These are phyloP conservation scores for Tranzscheliella williamsii DNA, from an alignment of 1,284 basidiomycete genomes.

Conservation along the genomic window DNA sequence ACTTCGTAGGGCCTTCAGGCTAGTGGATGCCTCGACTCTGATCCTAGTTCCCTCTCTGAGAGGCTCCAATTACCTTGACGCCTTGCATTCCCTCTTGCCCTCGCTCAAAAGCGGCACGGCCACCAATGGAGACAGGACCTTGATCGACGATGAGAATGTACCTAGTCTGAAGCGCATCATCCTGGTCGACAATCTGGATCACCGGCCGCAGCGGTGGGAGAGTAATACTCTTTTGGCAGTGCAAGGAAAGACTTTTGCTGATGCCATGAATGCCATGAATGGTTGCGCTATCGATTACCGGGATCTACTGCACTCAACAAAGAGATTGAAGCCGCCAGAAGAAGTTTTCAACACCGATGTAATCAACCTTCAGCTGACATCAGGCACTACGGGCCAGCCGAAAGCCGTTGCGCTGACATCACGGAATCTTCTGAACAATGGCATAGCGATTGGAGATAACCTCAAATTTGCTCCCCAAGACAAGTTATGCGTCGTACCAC, in stretches of 20 bases:
- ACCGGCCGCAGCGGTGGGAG: slow-evolving; percentile 40
- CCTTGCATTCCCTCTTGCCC: slow-evolving; percentile 68
- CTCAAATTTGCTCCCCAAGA: slow-evolving; percentile 65
- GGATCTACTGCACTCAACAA: slow-evolving; percentile 58
- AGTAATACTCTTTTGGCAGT: slow-evolving; percentile 37
- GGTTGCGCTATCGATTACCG: slow-evolving; percentile 38
- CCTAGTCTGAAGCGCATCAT: slow-evolving; percentile 72
- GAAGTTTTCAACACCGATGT: slow-evolving; percentile 68
- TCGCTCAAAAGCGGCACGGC: slow-evolving; percentile 67
- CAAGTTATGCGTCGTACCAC: slow-evolving; percentile 43
- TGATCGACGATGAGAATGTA: slow-evolving; percentile 68
- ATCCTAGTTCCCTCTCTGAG: slow-evolving; percentile 71
- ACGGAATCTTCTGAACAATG: slow-evolving; percentile 79
- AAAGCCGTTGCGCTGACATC: slow-evolving; percentile 49
- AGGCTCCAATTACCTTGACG: slow-evolving; percentile 38
- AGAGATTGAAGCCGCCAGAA: slow-evolving; percentile 67
- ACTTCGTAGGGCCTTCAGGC: slow-evolving; percentile 69
- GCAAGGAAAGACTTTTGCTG: slow-evolving; percentile 25
- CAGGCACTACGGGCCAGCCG: slow-evolving; percentile 35
- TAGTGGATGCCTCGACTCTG: slow-evolving; percentile 73
- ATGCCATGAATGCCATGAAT: slow-evolving; percentile 29
- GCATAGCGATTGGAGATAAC: slow-evolving; percentile 70
- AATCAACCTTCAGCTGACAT: slow-evolving; percentile 69
- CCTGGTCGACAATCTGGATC: slow-evolving; percentile 69
- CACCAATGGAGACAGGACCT: slow-evolving; percentile 7